Base-by-base conservation (phyloP, 345 rosid genomes). In the Geranium rotundifolium region DNA sequence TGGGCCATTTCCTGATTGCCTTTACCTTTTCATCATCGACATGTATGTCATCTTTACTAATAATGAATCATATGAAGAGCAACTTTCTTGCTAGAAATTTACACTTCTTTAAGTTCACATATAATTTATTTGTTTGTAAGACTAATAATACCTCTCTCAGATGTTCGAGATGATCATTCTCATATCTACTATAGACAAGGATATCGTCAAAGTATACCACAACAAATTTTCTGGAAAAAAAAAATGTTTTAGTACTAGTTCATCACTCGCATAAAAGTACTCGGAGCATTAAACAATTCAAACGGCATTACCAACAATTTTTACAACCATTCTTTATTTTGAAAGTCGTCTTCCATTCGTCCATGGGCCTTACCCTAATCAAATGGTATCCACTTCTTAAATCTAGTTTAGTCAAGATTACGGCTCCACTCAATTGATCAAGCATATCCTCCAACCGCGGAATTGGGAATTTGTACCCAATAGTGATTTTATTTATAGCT, bases 321-420 rank as follows among this genome's bases (percentile, higher is more conserved):
- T n/a, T n/a, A n/a, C n/a, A n/a, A n/a, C 59, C 23, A 1, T 54
- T 18, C 0, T 54, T 27, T 7, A 46, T 63, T 39, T 52, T 63
- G 7, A 54, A 63, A 15, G 58, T 1, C 2, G 59, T 63, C 23
- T 52, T 63, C 27, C 66, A 63, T 20, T 63, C 58, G 8, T 63
- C 66, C 9, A 41, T 14, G 6, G 0, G 23, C 39, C 0, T 52
- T 5, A 63, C 17, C 58, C 50, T 2, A 54, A 63, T 52, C 16
- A 46, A 19, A 63, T 46, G 57, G 57, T 63, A 52, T 13, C 58
- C 58, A 15, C 56, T 63, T 18, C n/a, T 15, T 31, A 63, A 50
- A 52, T 52, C 13, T 19, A 58, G 4, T 15, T 58, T 58, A 0
- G 61, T 9, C 10, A 58, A 58, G 16, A 17, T 4, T 2, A 14